Conservation (phyloP, 805 yeast genomes). For the Starmerella etchellsii region DNA sequence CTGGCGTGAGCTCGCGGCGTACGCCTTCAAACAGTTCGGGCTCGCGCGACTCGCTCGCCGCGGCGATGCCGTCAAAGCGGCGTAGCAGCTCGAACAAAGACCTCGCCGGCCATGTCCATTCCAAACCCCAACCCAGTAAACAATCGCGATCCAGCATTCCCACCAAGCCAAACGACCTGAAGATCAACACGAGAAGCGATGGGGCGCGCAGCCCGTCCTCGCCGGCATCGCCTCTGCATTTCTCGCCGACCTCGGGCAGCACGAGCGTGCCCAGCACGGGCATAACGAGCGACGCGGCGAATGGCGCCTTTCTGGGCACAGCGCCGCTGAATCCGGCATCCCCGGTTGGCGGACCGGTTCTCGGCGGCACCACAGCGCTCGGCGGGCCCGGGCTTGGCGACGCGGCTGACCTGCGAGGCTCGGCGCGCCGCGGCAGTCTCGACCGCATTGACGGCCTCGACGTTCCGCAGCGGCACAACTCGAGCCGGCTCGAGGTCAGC, state of each 20-base stretch:
- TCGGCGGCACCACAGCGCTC: background rate
- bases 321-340: background rate
- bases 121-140: constrained; percentile 7
- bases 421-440: constrained; percentile 21
- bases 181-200: background rate
- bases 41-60: constrained; percentile 9
- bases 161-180: background rate
- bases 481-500: constrained; percentile 80
- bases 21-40: constrained; percentile 2
- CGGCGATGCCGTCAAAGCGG: constrained; percentile 7
- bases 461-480: constrained; percentile 82
- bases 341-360: background rate
- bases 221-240: background rate
- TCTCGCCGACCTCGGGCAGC: background rate
- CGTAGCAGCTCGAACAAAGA: constrained; percentile 8
- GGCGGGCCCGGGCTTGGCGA: background rate
- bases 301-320: background rate
- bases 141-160: background rate
- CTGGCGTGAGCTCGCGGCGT: constrained; percentile 23
- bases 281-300: background rate
- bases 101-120: constrained; percentile 2
- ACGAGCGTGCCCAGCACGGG: background rate
- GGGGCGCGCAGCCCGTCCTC: background rate
- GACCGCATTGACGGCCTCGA: constrained; percentile 68
- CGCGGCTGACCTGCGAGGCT: constrained; percentile 1